Base-by-base conservation (phyloP, 169 alveolate genomes). In the Plasmodium falciparum region DNA sequence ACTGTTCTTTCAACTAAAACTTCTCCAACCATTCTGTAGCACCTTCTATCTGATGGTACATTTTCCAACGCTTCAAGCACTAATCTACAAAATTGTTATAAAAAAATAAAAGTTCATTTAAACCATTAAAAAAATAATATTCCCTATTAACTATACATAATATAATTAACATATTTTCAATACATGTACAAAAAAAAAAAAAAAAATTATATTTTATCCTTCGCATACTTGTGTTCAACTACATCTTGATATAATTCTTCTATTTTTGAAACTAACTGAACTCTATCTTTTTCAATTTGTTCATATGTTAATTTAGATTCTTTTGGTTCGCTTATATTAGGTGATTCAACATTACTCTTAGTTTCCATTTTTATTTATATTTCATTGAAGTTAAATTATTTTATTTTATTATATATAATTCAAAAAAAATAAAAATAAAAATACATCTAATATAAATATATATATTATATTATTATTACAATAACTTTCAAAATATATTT, bases 1-100 rank as follows among this genome's bases (percentile, higher is more conserved):
- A 97, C 98, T 2, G 96, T 94, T 26, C 97, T 95, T 86, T 97
- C 98, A 11, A 97, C 98, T 75, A 97, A 93, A 15, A 97, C 98
- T 22, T 96, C 97, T 9, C 99, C 98, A 58, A 96, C 93, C 83
- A 96, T 95, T 78, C 98, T 94, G 70, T 93, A 97, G 73, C 98
- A 97, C 71, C 98, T 74, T 54, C 99, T 90, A 50, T 95, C 96
- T 5, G 94, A 91, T 9, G 96, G 96, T 17, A 95, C 94, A 76
- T 95, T 93, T 62, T 89, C 95, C 63, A 95, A 89, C 20, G 97
- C 97, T 73, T 97, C 95, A 54, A 97, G 76, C 26, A 97, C 98
- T 52, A 97, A 92, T 63, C 97, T 95, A 74, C 58, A 47, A 17
- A 22, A 59, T 50, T 43, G 33, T 56, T 62, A 50, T 39, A 59